Evolutionary conservation across 1,139 yeast genomes (phyloP), one percentile per base, ranked within the genome.

Genomic region (Scheffersomyces titani): DNA sequence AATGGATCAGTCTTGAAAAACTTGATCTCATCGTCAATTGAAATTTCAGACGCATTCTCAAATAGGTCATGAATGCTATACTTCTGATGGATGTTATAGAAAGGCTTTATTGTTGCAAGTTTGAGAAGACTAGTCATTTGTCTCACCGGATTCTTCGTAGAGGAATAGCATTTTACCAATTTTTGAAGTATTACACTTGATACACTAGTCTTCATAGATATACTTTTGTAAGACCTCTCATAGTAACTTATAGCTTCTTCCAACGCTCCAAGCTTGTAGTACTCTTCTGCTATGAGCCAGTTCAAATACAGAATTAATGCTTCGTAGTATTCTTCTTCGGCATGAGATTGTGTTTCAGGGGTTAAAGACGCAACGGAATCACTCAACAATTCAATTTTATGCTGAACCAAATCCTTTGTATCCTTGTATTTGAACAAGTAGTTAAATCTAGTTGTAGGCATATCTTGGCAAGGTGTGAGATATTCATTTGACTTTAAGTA

Each of bases 251-350:
- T 75, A 50, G 79, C 74, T 6, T 36, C 53, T n/a, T 46, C 20
- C 47, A 52, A 45, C 1, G 13, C 22, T 3, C 63, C 59, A 18
- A 59, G 53, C 0, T 60, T 57, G 51, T 66, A 75, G 61, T 77
- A 74, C 54, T 78, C 80, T 55, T 84, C 84, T 1, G 82, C 91
- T 7, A 85, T 65, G 57, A 80, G 75, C 70, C 77, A 84, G 61
- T 79, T 76, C 3, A 84, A 68, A 61, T 76, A 82, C 71, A 53
- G 77, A 67, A 24, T 75, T 61, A 59, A 83, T 64, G 57, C 62
- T n/a, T 40, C 51, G 24, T 51, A 52, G 47, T 52, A 57, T 19
- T 50, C 52, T 30, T 61, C 63, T 1, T 61, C 66, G n/a, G 48
- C 22, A 30, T 30, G 16, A 5, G 51, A n/a, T 53, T 44, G 45